Evolutionary conservation across 495 filamentous ascomycete species (phyloP).

Genomic region (Aspergillus ostianus): DNA sequence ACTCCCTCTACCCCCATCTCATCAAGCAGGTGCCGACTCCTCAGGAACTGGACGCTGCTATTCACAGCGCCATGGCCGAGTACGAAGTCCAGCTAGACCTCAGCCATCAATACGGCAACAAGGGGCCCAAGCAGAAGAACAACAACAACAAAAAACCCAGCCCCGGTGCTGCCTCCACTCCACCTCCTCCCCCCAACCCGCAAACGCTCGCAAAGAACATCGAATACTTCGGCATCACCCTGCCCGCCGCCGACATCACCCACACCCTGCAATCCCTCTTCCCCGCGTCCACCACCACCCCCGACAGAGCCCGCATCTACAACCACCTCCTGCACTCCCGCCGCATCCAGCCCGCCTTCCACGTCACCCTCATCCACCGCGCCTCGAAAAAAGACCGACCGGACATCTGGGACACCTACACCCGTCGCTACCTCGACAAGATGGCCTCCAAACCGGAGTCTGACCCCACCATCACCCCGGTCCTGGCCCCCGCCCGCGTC

Average conservation of each 20-base stretch:
- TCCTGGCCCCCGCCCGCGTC: conserved; percentile 52
- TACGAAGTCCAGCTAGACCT: conserved; percentile 77
- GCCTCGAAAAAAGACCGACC: conserved; percentile 54
- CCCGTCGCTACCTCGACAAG: conserved; percentile 42
- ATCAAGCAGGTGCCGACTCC: conserved; percentile 66
- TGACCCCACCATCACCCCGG: conserved; percentile 39
- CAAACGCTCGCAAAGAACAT: conserved; percentile 50
- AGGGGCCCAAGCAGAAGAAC: conserved; percentile 40
- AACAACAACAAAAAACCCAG: conserved; percentile 27
- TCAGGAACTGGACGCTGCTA: conserved; percentile 78
- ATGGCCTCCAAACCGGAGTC: conserved; percentile 36
- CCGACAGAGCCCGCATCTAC: conserved; percentile 63
- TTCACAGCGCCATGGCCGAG: conserved; percentile 69
- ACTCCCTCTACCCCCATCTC: conserved; percentile 70
- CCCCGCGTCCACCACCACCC: conserved; percentile 24
- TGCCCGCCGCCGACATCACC: conserved; percentile 58
- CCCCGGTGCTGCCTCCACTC: conserved; percentile 13
- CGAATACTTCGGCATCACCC: conserved; percentile 78
- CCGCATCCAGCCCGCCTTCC: conserved; percentile 82
- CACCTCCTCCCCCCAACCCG: conserved; percentile 15
- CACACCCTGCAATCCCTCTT: conserved; percentile 69
- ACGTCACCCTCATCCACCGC: conserved; percentile 90
- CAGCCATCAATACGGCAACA: conserved; percentile 40
- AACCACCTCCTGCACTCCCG: conserved; percentile 66
- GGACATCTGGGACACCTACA: conserved; percentile 70